These are phyloP conservation scores for Arthrobotrys conoides DNA, from an alignment of 2,329 filamentous ascomycete genomes.

Conservation along the genomic window DNA sequence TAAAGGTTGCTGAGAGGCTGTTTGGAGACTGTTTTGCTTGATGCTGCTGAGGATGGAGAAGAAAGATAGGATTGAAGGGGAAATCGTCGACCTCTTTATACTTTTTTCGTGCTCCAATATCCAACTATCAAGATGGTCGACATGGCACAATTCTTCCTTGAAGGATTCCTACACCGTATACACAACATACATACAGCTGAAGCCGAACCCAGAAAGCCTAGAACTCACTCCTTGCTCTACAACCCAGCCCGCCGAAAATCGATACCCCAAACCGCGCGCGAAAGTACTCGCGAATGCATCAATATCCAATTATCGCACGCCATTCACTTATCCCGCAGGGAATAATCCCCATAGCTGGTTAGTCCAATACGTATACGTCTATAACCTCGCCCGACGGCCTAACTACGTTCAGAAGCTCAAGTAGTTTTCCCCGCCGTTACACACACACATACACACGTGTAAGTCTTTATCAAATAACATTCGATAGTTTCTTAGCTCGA, in stretches of 20 bases:
- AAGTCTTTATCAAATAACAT: background rate
- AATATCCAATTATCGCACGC: conserved; percentile 12
- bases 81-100: conserved; percentile 15
- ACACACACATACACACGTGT: conserved; percentile 18
- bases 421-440: background rate
- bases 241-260: too few species aligned
- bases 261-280: background rate
- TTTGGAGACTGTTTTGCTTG: conserved; percentile 4
- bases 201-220: background rate
- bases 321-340: conserved; percentile 3
- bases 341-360: background rate
- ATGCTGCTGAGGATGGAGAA: conserved; percentile 28
- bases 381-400: too few species aligned
- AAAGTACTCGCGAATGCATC: background rate
- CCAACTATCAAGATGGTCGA: background rate
- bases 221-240: background rate
- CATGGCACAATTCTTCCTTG: background rate
- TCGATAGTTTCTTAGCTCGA: background rate
- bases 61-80: conserved; percentile 15
- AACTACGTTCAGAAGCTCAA: background rate
- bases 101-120: conserved; percentile 13
- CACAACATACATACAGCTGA: background rate
- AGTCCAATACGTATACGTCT: background rate
- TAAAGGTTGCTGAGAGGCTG: conserved; percentile 8
- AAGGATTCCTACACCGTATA: background rate